These are phyloP conservation scores for Zanthoxylum bungeanum DNA, from an alignment of 345 rosid genomes.

Conservation along the genomic window DNA sequence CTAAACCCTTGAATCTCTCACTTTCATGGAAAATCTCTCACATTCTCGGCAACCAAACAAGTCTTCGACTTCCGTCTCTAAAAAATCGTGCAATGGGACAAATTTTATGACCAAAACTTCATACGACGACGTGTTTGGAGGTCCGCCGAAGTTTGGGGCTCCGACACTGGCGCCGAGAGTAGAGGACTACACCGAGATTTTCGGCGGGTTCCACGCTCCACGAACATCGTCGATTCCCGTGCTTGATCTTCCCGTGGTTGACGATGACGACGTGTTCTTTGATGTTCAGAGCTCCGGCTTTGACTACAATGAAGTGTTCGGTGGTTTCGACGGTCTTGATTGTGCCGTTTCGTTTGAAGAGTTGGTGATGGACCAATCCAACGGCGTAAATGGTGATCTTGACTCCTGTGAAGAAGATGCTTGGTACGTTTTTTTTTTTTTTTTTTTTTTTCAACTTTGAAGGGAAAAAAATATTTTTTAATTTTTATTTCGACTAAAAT, in stretches of 20 bases:
- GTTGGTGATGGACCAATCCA: constrained; percentile 35
- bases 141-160: constrained; percentile 54
- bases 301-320: constrained; percentile 78
- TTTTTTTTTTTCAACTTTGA: neutral
- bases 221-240: constrained; percentile 87
- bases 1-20: constrained; percentile 26
- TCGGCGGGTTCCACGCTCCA: constrained; percentile 72
- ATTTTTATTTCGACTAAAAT: neutral
- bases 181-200: constrained; percentile 82
- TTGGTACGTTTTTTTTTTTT: constrained; percentile 47
- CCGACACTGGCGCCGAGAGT: constrained; percentile 72
- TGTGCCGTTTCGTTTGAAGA: constrained; percentile 65
- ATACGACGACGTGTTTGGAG: constrained; percentile 80
- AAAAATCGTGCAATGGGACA: constrained; percentile 31
- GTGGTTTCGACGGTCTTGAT: constrained; percentile 52
- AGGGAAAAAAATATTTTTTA: neutral
- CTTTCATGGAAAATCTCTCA: constrained; percentile 62
- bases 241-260: constrained; percentile 72
- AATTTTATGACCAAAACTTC: constrained; percentile 32
- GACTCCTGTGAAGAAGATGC: constrained; percentile 75
- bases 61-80: constrained; percentile 21
- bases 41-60: constrained; percentile 52
- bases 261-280: constrained; percentile 43
- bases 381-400: constrained; percentile 33
- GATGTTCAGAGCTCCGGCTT: constrained; percentile 64